Evolutionary conservation across 805 yeast species (phyloP), one percentile per base, ranked within the genome.

Genomic region (Candida pini): DNA sequence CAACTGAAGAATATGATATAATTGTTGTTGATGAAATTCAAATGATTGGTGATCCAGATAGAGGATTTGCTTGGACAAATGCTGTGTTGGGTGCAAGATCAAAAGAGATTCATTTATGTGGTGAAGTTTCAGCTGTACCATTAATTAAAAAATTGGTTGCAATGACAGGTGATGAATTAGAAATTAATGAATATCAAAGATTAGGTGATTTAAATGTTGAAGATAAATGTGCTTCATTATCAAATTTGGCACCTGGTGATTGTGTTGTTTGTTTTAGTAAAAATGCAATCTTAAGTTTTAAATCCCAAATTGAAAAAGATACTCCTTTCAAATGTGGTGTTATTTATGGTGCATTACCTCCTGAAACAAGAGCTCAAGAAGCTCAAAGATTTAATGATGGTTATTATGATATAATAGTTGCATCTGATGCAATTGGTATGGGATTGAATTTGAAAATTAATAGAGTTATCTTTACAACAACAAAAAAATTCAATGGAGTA

Each of bases 361-460:
- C 97, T 1, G 97, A 92, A 54, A 86, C 90, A 0, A 72, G 99
- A 45, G 76, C 87, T 3, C 76, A 76, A 44, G 96, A 92, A 52
- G 95, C 97, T 0, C 56, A 64, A 19, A 66, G 73, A 30, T 92
- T 92, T 58, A 92, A 92, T 53, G 62, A 54, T n/a, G 90, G 95
- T 2, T 71, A 72, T 23, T 81, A 76, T 43, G 92, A 89, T 49
- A 70, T 84, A n/a, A 64, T 92, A 25, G 84, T 92, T 6, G 97
- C 98, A 1, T 84, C 96, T 2, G 97, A 92, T 63, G 98, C 98
- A 0, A 78, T 92, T 42, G 98, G 98, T 2, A 90, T 92, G 97
- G 98, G 98, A 0, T 67, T 92, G 35, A 92, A 92, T 52, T 65
- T 92, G 49, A 80, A 84, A 18, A 89, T 92, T 44, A 76, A 78